Base-by-base conservation (phyloP, 768 basidiomycete species). In the Leccinum longicurvipes region DNA sequence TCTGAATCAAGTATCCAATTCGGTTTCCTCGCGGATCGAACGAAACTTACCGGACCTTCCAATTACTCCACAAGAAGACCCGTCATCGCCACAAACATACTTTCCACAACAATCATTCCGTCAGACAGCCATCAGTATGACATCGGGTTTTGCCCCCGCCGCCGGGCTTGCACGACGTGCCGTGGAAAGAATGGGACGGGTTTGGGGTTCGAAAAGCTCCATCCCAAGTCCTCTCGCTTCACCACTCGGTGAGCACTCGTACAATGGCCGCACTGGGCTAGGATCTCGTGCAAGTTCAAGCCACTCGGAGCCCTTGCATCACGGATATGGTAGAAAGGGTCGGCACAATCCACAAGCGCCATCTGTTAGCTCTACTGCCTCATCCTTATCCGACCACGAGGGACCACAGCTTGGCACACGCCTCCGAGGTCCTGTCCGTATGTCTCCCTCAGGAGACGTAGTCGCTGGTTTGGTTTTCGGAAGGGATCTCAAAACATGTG, bases 141-240 rank as follows among this genome's bases (percentile, higher is more conserved):
- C 86, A 3, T 79, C 77, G 36, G 79, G 83, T 41, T 77, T 89
- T 47, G 83, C 84, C 3, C 86, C 87, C 25, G 86, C 85, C 21
- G 86, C 87, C 17, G 88, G 87, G 9, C 77, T 89, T 9, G 89
- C 88, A 10, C 86, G 84, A 64, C 80, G 86, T 54, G 88, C 90
- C 3, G 87, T 88, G 3, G 89, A 90, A 73, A 86, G 83, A 69
- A 82, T 91, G 76, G 84, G 85, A 36, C 79, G 82, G 39, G 84
- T 81, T 21, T 85, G 79, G 80, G 83, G 79, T 51, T 77, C 76
- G 27, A 75, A 70, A 60, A 34, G 59, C 28, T 65, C 73, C 7
- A 58, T 72, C 50, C 72, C 76, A 21, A 73, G 73, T 57, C 67
- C 74, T 44, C 78, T 80, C 46, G 77, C 80, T 10, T 74, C 81